These are phyloP conservation scores for Hypoxylon sp. DNA, from an alignment of 2,329 filamentous ascomycete species.

Conservation along the genomic window DNA sequence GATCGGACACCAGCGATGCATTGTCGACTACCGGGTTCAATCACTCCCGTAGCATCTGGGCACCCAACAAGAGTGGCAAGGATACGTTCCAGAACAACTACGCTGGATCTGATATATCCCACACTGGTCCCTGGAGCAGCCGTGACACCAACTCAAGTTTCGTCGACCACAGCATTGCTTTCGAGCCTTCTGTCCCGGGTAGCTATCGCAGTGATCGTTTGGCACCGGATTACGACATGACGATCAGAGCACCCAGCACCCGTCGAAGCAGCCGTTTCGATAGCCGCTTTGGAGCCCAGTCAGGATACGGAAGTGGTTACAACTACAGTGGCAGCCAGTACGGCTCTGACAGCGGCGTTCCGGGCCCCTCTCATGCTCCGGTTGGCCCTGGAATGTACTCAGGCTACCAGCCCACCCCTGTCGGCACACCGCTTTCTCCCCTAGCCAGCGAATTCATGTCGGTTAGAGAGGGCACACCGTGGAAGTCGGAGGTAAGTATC, in stretches of 20 bases:
- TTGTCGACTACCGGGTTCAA: conserved; percentile 61
- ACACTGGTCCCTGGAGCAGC: conserved; percentile 58
- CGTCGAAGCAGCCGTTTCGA: conserved; percentile 61
- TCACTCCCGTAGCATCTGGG: conserved; percentile 66
- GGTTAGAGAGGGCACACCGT: conserved; percentile 53
- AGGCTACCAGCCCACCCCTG: conserved; percentile 41
- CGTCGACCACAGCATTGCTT: conserved; percentile 51
- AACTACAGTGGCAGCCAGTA: conserved; percentile 47
- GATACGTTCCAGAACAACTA: conserved; percentile 40
- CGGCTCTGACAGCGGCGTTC: conserved; percentile 48
- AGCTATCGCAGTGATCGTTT: conserved; percentile 57
- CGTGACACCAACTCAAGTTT: conserved; percentile 52
- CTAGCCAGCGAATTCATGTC: conserved; percentile 79
- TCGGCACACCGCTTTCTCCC: conserved; percentile 72
- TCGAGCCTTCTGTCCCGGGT: conserved; percentile 49
- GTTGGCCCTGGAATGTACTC: conserved; percentile 47
- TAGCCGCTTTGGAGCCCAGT: conserved; percentile 49
- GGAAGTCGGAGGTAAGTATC: conserved; percentile 63
- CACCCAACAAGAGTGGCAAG: conserved; percentile 53
- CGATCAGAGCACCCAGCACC: conserved; percentile 52
- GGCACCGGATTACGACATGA: conserved; percentile 58
- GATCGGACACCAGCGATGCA: conserved; percentile 65
- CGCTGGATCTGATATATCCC: conserved; percentile 48
- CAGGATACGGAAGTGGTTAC: conserved; percentile 47
- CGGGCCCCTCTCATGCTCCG: conserved; percentile 46